A percentile compares a stretch with the other conserved stretches of the same genome.
phyloP scores from a whole-genome alignment of 805 yeast genomes.

The Candida glaebosa region DNA sequence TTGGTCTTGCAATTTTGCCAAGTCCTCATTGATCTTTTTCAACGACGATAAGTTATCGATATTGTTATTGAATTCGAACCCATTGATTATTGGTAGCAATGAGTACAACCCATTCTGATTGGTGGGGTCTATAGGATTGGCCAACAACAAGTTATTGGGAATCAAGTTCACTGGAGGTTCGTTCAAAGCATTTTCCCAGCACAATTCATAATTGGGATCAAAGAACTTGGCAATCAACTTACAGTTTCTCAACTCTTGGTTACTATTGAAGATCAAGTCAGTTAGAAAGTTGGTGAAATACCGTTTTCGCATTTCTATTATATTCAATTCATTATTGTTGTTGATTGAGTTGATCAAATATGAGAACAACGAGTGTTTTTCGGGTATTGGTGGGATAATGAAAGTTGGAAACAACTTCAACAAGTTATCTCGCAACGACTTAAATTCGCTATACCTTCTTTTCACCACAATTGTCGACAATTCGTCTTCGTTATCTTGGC shows the following conservation, averaged over 20 bases:
- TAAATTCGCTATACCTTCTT: conserved; percentile 42
- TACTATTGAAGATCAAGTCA: conserved; percentile 32
- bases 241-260: conserved; percentile 30
- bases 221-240: conserved; percentile 43
- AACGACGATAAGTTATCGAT: conserved; percentile 30
- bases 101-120: conserved; percentile 52
- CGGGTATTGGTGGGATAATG: conserved; percentile 44
- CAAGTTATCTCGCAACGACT: conserved; percentile 37
- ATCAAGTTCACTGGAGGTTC: conserved; percentile 44
- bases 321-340: conserved; percentile 29
- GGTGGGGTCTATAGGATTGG: conserved; percentile 49
- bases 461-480: conserved; percentile 29
- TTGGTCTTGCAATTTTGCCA: conserved; percentile 30
- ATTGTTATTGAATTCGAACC: conserved; percentile 30
- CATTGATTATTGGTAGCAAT: conserved; percentile 43
- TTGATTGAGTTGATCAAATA: conserved; percentile 39
- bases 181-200: conserved; percentile 50
- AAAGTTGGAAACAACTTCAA: conserved; percentile 37
- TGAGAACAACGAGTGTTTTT: conserved; percentile 44
- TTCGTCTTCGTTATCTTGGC: neutral
- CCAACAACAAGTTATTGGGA: conserved; percentile 46
- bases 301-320: conserved; percentile 49
- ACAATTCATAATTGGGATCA: conserved; percentile 47
- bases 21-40: conserved; percentile 32
- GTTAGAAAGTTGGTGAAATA: conserved; percentile 42